Percentiles rank a stretch among this genome's conserved stretches.
Evolutionary conservation across 441 rosid genomes (phyloP).

Genomic region (Brassica hybrid): DNA sequence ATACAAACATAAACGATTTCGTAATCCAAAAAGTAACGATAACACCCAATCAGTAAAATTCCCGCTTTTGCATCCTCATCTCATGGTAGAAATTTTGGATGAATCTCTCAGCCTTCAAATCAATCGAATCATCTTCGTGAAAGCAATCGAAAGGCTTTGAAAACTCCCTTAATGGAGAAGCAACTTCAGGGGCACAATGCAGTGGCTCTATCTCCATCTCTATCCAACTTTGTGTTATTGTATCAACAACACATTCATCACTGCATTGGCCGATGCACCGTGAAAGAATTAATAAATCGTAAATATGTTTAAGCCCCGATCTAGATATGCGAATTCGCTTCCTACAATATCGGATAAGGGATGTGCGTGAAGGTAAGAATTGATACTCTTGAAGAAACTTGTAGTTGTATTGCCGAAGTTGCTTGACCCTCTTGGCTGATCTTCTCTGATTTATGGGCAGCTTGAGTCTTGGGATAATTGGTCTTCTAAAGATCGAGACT

Average conservation of each 20-base stretch:
- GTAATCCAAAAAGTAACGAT: background rate
- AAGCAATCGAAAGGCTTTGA: constrained; percentile 41
- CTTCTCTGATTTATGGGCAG: constrained; percentile 45
- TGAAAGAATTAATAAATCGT: constrained; percentile 37
- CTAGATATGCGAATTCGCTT: constrained; percentile 27
- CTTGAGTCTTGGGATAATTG: constrained; percentile 45
- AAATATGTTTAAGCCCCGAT: constrained; percentile 17
- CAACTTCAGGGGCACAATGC: constrained; percentile 14
- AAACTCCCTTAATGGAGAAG: constrained; percentile 29
- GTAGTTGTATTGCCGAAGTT: constrained; percentile 44
- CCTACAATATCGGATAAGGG: constrained; percentile 21
- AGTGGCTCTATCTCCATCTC: constrained; percentile 29
- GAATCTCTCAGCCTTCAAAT: constrained; percentile 72
- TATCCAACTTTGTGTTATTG: constrained; percentile 11
- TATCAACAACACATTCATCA: constrained; percentile 15
- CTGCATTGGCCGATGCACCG: constrained; percentile 44
- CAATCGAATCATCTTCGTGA: constrained; percentile 56
- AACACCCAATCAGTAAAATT: constrained; percentile 36
- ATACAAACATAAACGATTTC: background rate
- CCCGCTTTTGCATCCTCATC: constrained; percentile 66
- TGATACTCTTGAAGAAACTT: constrained; percentile 48
- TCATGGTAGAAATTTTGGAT: constrained; percentile 60
- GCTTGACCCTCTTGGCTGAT: constrained; percentile 43
- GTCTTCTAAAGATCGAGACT: constrained; percentile 48
- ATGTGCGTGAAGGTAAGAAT: constrained; percentile 50